Conservation (phyloP, 2,329 filamentous ascomycete species). For the Didymella arachidicola region DNA sequence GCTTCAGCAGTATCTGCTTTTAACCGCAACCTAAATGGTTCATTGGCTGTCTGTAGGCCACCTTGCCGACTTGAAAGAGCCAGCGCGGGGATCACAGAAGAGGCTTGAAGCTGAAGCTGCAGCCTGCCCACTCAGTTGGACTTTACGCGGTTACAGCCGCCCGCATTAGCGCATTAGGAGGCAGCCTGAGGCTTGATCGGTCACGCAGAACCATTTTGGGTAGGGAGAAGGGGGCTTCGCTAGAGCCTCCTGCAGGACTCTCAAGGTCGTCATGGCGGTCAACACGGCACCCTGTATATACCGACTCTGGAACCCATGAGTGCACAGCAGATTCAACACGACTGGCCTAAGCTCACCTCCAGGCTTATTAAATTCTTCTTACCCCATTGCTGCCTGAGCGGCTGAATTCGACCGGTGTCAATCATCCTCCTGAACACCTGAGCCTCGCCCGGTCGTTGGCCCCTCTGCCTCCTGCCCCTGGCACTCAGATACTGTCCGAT, state of each 20-base stretch:
- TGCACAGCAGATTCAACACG: neutral
- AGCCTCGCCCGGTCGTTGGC: neutral
- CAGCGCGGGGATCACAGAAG: neutral
- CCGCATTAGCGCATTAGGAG: neutral
- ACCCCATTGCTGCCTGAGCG: neutral
- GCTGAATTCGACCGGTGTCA: neutral
- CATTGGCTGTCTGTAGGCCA: neutral
- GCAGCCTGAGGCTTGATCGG: neutral
- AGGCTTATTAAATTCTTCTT: neutral
- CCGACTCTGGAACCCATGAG: neutral
- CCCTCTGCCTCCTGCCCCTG: neutral
- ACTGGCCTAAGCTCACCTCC: neutral
- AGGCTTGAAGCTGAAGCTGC: neutral
- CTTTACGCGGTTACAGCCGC: neutral
- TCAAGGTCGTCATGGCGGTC: neutral
- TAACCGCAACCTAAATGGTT: neutral
- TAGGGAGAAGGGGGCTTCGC: neutral
- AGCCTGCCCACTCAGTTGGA: neutral
- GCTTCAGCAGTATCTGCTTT: neutral
- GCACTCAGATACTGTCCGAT: neutral
- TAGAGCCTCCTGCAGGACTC: conserved; percentile 1
- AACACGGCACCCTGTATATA: neutral
- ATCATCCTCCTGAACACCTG: neutral
- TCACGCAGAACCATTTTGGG: neutral
- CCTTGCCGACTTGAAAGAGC: too few species aligned